Base-by-base conservation (phyloP, 768 basidiomycete genomes). In the Hericium coralloides region DNA sequence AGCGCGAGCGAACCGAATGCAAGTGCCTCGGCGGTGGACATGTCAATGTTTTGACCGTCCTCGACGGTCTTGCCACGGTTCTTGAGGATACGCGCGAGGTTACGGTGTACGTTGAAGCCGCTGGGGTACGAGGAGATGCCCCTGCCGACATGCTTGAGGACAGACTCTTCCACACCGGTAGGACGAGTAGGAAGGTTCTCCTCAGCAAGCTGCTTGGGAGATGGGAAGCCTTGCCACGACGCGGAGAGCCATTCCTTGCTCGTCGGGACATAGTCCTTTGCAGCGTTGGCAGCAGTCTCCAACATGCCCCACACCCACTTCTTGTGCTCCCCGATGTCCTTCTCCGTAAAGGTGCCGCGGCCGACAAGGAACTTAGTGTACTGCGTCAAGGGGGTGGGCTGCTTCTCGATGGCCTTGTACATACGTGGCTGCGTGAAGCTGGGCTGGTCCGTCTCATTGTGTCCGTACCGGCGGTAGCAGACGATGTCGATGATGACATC, bases 301-400 rank as follows among this genome's bases (percentile, higher is more conserved):
- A 99, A 78, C 91, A 95, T 95, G 37, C 93, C 92, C 94, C 93
- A 97, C 3, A 99, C 97, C 97, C 97, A 99, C 65, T 88, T 90
- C 79, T 92, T 93, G 78, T 98, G 97, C 68, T 98, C 95, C 68
- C 95, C 94, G 53, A 98, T 92, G 66, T 98, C 95, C 72, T 88
- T 85, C 70, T 92, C 88, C 36, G 93, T 95, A 71, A 99, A 99
- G 1, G 95, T 93, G 25, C 88, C 87, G 56, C 97, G 91, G 53
- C 85, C 85, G 65, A 91, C 81, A 52, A 99, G 77, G 75, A 89
- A 88, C 68, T 95, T 91, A 60, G 90, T 83, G 76, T 99, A 99
- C 69, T 92, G 82, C 7, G 91, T 88, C 54, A 98, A 79, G 4
- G 94, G 83, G 1, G 95, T 94, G 2, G 89, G 90, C 72, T 98